Base-by-base conservation (phyloP, 768 basidiomycete genomes). In the Piloderma croceum region DNA sequence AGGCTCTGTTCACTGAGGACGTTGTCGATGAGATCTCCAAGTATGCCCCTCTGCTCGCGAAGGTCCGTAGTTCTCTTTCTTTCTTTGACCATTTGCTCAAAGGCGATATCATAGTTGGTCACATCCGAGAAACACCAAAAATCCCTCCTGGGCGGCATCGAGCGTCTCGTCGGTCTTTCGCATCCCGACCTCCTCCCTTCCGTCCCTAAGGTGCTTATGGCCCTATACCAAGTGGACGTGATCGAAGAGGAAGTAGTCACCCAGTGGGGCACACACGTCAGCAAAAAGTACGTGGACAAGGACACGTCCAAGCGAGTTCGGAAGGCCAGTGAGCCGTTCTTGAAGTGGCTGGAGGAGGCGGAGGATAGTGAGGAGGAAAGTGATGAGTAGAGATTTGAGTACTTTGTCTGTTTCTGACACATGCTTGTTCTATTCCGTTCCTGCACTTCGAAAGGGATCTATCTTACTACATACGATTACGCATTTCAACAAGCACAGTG, bases 111-210 rank as follows among this genome's bases (percentile, higher is more conserved):
- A 11, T 42, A 93, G 90, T 76, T 93, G 74, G 81, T 88, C 36
- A 83, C 83, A 0, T 83, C 85, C 2, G 94, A 98, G 70, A 97
- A 92, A 62, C 89, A 94, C 53, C 90, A 96, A 62, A 99, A 98
- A 64, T 71, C 92, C 1, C 68, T 99, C 22, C 73, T 98, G 6
- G 96, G 96, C 20, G 96, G 96, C 38, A 67, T 98, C 36, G 96
- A 99, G 59, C 85, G 89, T 13, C 70, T 77, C 37, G 78, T 87
- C 37, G 94, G 90, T 36, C 64, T 90, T 42, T 61, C 74, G 15
- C 64, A 89, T 49, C 85, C 88, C 6, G 81, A 85, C 12, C 69
- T 90, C 29, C 63, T 87, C 36, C 62, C 80, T 3, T 53, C 70
- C 4, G 78, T 96, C 9, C 91, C 93, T 13, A 94, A 94, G 62